phyloP scores from a whole-genome alignment of 495 filamentous ascomycete genomes.

The Tricharina praecox region DNA sequence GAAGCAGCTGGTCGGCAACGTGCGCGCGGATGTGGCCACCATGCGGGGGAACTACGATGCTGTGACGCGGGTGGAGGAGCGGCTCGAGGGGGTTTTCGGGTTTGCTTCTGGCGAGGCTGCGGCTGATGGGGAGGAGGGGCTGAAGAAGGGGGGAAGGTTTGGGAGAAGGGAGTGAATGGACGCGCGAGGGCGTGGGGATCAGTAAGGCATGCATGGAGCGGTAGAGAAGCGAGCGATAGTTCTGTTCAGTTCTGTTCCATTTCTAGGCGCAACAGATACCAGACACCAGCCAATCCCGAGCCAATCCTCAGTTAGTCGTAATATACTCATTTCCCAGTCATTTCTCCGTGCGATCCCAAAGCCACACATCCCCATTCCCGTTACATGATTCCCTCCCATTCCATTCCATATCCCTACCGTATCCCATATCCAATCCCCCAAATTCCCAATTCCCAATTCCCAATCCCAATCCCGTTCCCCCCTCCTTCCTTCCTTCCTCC shows the following conservation, averaged over 20 bases:
- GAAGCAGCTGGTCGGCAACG: constrained; percentile 18
- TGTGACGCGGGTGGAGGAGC: constrained; percentile 7
- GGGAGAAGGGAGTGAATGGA: neutral
- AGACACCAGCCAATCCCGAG: too few species aligned
- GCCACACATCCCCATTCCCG: too few species aligned
- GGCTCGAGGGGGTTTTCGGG: constrained; percentile 5
- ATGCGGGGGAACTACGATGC: constrained; percentile 14
- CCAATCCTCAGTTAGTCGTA: too few species aligned
- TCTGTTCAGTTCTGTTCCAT: too few species aligned
- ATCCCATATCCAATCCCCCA: too few species aligned
- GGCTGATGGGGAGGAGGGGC: neutral
- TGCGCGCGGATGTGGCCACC: constrained; percentile 16
- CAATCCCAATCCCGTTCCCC: constrained; percentile 1
- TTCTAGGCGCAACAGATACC: too few species aligned
- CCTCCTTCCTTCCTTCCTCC: neutral
- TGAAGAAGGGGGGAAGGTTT: neutral
- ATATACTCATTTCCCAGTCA: too few species aligned
- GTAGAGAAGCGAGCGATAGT: too few species aligned
- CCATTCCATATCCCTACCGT: too few species aligned
- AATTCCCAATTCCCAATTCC: neutral
- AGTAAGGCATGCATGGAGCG: neutral
- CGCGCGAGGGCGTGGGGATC: neutral
- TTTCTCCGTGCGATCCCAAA: too few species aligned
- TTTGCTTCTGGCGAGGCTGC: neutral
- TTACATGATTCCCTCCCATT: too few species aligned